Conservation (phyloP, 83 land plant species). For the Picea abies region DNA sequence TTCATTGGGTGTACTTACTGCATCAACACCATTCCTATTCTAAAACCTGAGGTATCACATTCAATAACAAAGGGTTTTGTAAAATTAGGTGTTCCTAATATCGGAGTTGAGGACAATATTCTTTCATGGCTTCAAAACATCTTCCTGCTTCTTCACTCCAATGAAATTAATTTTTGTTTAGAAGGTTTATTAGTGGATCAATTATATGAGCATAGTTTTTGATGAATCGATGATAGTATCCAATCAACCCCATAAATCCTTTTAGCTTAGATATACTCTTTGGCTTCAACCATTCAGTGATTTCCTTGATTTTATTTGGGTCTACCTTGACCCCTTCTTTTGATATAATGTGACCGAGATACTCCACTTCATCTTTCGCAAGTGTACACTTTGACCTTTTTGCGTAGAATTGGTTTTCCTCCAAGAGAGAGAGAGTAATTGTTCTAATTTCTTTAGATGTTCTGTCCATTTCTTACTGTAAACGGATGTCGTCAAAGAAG, state of each 20-base stretch:
- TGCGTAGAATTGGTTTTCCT: not conserved
- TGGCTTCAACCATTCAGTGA: not conserved
- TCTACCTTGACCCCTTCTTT: not conserved
- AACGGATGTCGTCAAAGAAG: not conserved
- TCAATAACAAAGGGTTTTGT: not conserved
- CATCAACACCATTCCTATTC: not conserved
- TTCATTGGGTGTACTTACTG: not conserved
- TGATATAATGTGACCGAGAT: not conserved
- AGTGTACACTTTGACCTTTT: not conserved
- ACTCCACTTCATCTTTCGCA: not conserved
- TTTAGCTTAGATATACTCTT: not conserved
- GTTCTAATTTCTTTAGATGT: not conserved
- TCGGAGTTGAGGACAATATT: not conserved
- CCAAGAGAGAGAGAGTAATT: not conserved
- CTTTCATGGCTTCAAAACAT: not conserved
- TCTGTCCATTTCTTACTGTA: not conserved
- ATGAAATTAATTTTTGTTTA: not conserved
- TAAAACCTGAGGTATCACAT: not conserved
- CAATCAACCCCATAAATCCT: not conserved
- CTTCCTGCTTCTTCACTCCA: not conserved
- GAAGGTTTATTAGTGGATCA: not conserved
- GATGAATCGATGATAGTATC: not conserved
- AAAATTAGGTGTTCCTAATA: not conserved
- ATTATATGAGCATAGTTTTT: not conserved
- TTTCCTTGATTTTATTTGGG: not conserved